These are phyloP conservation scores for Tetrahymena borealis DNA, from an alignment of 73 alveolate genomes.

Conservation along the genomic window DNA sequence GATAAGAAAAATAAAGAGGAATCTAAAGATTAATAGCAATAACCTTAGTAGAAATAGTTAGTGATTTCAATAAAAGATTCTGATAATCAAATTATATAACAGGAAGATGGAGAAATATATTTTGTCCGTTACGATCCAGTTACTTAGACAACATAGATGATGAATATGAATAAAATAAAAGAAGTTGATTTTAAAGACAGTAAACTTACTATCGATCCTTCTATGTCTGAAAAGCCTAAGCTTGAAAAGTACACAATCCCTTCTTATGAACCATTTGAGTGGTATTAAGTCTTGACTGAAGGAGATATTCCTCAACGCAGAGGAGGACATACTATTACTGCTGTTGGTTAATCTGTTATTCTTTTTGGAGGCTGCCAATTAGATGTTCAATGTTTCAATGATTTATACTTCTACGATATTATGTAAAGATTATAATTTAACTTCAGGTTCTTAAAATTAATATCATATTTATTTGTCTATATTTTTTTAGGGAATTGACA, in stretches of 20 bases:
- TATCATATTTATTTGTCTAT: background rate
- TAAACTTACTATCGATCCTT: background rate
- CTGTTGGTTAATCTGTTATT: constrained; percentile 19
- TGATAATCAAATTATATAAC: background rate
- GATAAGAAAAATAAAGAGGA: background rate
- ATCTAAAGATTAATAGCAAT: background rate
- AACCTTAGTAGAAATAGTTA: background rate
- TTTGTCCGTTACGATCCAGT: background rate
- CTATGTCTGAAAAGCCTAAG: background rate
- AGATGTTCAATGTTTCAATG: constrained; percentile 26
- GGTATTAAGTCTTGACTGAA: constrained; percentile 23
- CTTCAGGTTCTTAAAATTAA: background rate
- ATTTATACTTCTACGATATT: constrained; percentile 11
- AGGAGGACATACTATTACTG: constrained; percentile 41
- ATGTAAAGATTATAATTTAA: background rate
- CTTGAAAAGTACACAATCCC: background rate
- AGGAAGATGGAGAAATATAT: background rate
- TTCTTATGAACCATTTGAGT: constrained; percentile 3
- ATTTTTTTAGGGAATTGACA: constrained; percentile 15
- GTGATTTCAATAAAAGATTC: background rate
- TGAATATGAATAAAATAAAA: background rate
- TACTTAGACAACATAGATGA: background rate
- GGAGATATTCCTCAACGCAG: constrained; percentile 17
- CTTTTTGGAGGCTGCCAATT: constrained; percentile 42
- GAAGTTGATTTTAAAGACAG: background rate